Percentiles rank a stretch among this genome's conserved stretches.
Conservation (phyloP, 352 stramenopile species). For the Plasmopara halstedii region DNA sequence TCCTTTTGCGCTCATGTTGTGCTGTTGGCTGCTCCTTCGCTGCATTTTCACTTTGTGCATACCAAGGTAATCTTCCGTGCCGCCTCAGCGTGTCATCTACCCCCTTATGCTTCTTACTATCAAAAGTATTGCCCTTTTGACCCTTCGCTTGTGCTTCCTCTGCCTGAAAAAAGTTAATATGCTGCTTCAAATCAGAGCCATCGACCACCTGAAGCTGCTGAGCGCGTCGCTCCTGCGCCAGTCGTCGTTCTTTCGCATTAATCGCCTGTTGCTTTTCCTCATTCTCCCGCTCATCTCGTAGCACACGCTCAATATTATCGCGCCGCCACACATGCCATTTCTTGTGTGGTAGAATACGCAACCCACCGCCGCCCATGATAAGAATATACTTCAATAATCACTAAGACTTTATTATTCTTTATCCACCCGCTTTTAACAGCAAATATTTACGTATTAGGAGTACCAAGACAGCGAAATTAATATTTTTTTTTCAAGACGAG, state of each 20-base stretch:
- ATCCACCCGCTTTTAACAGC: too few species aligned
- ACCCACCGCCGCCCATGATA: conserved; percentile 51
- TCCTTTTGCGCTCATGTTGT: conserved; percentile 32
- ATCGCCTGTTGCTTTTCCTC: conserved; percentile 17
- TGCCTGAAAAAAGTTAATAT: conserved; percentile 38
- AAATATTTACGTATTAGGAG: too few species aligned
- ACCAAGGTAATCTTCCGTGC: conserved; percentile 35
- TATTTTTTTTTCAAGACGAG: conserved; percentile 14
- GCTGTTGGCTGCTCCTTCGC: conserved; percentile 2
- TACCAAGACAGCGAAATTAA: too few species aligned
- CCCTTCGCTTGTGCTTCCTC: conserved; percentile 12
- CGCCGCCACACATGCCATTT: conserved; percentile 83
- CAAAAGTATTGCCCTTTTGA: background rate
- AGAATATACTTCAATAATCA: background rate
- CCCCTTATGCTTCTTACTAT: background rate
- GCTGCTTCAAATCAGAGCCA: background rate
- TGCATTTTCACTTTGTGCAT: conserved; percentile 18
- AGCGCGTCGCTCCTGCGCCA: conserved; percentile 34
- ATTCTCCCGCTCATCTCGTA: conserved; percentile 54
- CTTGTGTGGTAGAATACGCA: conserved; percentile 68
- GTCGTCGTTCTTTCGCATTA: conserved; percentile 11
- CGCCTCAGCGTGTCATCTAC: conserved; percentile 26
- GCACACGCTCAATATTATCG: conserved; percentile 76
- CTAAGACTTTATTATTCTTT: too few species aligned
- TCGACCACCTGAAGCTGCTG: conserved; percentile 17